Percentiles rank a stretch among this genome's conserved stretches.
These are phyloP conservation scores for Fennellomyces sp. DNA, from an alignment of 371 early-diverging fungal species.

Conservation along the genomic window DNA sequence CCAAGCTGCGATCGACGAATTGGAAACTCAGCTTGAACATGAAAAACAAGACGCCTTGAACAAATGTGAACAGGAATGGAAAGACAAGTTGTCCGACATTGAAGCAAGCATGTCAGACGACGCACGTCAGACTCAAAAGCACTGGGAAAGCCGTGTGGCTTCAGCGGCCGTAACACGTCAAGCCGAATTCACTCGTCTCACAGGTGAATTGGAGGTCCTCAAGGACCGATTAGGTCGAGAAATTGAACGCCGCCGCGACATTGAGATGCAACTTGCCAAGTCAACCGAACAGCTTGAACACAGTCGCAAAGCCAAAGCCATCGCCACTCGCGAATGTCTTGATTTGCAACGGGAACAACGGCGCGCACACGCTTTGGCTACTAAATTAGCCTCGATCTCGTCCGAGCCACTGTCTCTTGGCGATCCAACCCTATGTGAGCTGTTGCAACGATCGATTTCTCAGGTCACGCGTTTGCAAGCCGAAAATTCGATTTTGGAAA, in stretches of 20 bases:
- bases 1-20: constrained; percentile 17
- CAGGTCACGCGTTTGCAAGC: constrained; percentile 1
- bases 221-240: constrained; percentile 14
- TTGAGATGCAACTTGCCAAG: background rate
- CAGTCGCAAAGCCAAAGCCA: background rate
- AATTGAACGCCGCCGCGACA: constrained; percentile 8
- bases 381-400: background rate
- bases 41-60: constrained; percentile 9
- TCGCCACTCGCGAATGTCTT: background rate
- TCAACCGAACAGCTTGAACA: background rate
- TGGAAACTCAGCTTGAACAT: constrained; percentile 7
- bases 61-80: constrained; percentile 1
- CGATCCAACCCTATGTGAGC: background rate
- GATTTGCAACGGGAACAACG: background rate
- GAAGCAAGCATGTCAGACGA: constrained; percentile 37
- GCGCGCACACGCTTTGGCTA: background rate
- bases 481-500: constrained; percentile 1
- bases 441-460: background rate
- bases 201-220: constrained; percentile 6
- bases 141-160: constrained; percentile 32
- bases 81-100: constrained; percentile 19
- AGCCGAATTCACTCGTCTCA: background rate
- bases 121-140: constrained; percentile 19
- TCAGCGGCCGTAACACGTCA: constrained; percentile 13
- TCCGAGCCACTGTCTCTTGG: background rate